These are phyloP conservation scores for Sphaerosporella brunnea DNA, from an alignment of 495 filamentous ascomycete species.

Conservation along the genomic window DNA sequence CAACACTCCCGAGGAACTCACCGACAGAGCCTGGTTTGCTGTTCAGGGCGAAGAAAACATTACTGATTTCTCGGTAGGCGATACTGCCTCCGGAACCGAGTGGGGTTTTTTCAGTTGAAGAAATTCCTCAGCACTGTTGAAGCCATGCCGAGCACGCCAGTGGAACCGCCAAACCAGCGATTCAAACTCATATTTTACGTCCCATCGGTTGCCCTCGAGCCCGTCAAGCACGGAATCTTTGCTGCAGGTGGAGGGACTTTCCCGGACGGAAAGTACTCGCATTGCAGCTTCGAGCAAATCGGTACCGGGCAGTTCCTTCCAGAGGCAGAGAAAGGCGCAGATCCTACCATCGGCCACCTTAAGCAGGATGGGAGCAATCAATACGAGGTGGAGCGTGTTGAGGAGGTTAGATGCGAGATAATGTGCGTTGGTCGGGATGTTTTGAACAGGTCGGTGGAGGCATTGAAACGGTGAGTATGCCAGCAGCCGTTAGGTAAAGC, in stretches of 20 bases:
- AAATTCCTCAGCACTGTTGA: too few species aligned
- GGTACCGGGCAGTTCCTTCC: constrained; percentile 47
- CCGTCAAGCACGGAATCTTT: constrained; percentile 45
- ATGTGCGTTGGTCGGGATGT: constrained; percentile 33
- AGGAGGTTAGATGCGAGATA: constrained; percentile 39
- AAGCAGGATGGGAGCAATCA: constrained; percentile 21
- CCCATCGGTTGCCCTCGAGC: constrained; percentile 32
- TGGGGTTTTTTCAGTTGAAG: too few species aligned
- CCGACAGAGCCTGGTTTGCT: not conserved
- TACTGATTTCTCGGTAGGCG: not conserved
- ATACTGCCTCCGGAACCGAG: too few species aligned
- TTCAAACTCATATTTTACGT: constrained; percentile 46
- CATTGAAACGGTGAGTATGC: constrained; percentile 42
- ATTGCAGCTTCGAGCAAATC: constrained; percentile 38
- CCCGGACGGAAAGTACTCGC: constrained; percentile 43
- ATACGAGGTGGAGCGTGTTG: constrained; percentile 31
- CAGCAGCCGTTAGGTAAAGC: too few species aligned
- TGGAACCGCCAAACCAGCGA: constrained; percentile 7
- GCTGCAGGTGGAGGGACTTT: constrained; percentile 44
- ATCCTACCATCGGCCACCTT: constrained; percentile 39
- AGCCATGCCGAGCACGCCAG: too few species aligned
- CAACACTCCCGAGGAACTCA: not conserved
- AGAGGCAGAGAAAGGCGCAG: constrained; percentile 33
- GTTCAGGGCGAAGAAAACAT: not conserved
- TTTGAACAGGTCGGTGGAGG: constrained; percentile 33